Percentiles rank a stretch among this genome's conserved stretches.
These are phyloP conservation scores for Penicillium verhagenii DNA, from an alignment of 495 filamentous ascomycete genomes.

Conservation along the genomic window DNA sequence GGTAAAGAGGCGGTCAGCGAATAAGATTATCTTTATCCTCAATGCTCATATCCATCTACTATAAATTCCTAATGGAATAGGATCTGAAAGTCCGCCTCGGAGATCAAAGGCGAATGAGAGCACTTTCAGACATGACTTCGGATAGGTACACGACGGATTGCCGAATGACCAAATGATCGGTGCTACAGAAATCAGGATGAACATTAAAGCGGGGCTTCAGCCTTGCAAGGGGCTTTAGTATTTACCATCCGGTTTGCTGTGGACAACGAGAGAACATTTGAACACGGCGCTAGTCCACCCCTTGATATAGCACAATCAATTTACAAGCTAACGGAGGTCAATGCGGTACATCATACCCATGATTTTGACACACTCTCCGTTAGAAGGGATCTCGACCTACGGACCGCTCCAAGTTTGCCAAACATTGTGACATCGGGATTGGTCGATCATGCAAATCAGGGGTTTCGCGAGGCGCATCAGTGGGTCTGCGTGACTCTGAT, in stretches of 20 bases:
- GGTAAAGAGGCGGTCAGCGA: neutral
- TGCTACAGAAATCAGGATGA: neutral
- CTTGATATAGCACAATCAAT: slow-evolving; percentile 18
- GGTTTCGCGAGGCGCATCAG: slow-evolving; percentile 7
- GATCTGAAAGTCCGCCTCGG: too few relatives aligned
- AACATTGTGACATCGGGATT: neutral
- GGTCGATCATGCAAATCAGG: slow-evolving; percentile 27
- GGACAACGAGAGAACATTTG: slow-evolving; percentile 1
- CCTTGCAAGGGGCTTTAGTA: slow-evolving; percentile 24
- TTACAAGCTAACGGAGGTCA: slow-evolving; percentile 15
- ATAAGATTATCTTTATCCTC: too few relatives aligned
- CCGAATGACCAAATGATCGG: neutral
- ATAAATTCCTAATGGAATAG: neutral
- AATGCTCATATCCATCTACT: neutral
- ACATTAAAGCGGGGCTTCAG: slow-evolving; percentile 1
- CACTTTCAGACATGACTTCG: neutral
- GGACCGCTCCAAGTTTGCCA: neutral
- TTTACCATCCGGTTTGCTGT: neutral
- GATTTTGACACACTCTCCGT: neutral
- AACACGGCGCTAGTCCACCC: slow-evolving; percentile 5
- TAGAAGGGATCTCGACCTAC: neutral
- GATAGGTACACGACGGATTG: neutral
- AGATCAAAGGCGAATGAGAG: neutral
- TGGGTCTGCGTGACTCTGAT: slow-evolving; percentile 8
- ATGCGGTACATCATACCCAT: neutral